phyloP scores from a whole-genome alignment of 495 filamentous ascomycete genomes.

The Penicillium antarcticum region DNA sequence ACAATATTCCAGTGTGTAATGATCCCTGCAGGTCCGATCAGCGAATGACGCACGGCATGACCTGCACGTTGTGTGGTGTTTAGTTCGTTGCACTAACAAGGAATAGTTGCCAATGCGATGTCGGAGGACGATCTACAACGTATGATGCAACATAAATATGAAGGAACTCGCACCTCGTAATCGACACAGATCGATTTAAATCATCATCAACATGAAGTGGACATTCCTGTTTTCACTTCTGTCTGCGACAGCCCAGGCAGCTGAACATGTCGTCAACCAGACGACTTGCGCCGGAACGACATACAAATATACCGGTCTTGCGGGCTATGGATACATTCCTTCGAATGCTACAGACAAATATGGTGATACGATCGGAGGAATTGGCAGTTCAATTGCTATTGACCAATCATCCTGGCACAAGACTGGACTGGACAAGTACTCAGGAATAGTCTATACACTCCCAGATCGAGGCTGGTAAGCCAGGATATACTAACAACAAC shows the following conservation, averaged over 20 bases:
- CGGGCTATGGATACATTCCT: constrained; percentile 65
- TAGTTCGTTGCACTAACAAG: too few species aligned
- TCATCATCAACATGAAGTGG: constrained; percentile 19
- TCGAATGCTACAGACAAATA: constrained; percentile 63
- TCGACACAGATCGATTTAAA: not conserved
- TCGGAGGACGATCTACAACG: not conserved
- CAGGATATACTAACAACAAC: too few species aligned
- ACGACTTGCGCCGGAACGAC: constrained; percentile 61
- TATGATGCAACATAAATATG: not conserved
- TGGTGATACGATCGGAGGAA: constrained; percentile 68
- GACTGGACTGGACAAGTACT: constrained; percentile 50
- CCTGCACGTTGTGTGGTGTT: constrained; percentile 6
- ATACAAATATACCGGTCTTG: constrained; percentile 67
- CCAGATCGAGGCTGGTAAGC: constrained; percentile 71
- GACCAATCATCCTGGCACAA: constrained; percentile 63
- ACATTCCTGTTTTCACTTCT: constrained; percentile 15
- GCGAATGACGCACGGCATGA: constrained; percentile 9
- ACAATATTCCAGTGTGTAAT: not conserved
- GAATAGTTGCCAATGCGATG: too few species aligned
- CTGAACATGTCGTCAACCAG: constrained; percentile 39
- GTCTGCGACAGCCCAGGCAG: constrained; percentile 11
- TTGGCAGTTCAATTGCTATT: constrained; percentile 66
- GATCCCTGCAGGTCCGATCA: not conserved
- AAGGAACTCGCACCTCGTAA: not conserved
- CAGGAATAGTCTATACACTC: constrained; percentile 59